Evolutionary conservation across 2,329 filamentous ascomycete genomes (phyloP), one percentile per base, ranked within the genome.

Genomic region (Colletotrichum sansevieriae): DNA sequence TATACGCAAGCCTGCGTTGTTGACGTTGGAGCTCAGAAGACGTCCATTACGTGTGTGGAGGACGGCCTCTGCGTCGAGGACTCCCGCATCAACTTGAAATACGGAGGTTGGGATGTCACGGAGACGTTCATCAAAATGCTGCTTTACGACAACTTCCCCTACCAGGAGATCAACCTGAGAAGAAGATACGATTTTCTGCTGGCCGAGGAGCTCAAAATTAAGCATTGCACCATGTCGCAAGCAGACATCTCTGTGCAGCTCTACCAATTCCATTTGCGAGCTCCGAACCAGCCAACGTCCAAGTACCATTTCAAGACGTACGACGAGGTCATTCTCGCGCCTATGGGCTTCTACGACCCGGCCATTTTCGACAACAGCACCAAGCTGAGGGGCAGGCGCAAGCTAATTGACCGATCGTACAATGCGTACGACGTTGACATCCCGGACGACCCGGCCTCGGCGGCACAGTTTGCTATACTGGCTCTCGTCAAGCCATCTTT

Each of bases 261-360:
- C 3, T 93, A 89, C 81, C 91, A 97, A 74, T 98, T 98, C 77
- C 94, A 98, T 78, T 87, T 99, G 15, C 91, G 96, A 33, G 92
- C 93, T 10, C 91, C 93, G 1, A 94, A 94, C 61, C 91, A 97
- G 77, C 91, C 96, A 59, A 99, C 96, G 1, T 88, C 91, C 71
- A 98, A 97, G 80, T 98, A 97, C 80, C 89, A 90, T 46, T 98
- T 98, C 85, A 98, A 98, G 84, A 95, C 93, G 1, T 99, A 98
- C 76, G 96, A 99, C 73, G 96, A 98, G 79, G 92, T 97, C 22
- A 93, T 97, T 73, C 85, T 99, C n/a, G 92, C 96, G 0, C 92
- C 95, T 1, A 94, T 97, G 91, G 95, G 94, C n/a, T 92, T 95
- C 75, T 98, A 97, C 78, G 92, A 95, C 69, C 95, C 96, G 0